A percentile compares a stretch with the other conserved stretches of the same genome.
phyloP scores from a whole-genome alignment of 257 asterid species.

The Vinca minor region DNA sequence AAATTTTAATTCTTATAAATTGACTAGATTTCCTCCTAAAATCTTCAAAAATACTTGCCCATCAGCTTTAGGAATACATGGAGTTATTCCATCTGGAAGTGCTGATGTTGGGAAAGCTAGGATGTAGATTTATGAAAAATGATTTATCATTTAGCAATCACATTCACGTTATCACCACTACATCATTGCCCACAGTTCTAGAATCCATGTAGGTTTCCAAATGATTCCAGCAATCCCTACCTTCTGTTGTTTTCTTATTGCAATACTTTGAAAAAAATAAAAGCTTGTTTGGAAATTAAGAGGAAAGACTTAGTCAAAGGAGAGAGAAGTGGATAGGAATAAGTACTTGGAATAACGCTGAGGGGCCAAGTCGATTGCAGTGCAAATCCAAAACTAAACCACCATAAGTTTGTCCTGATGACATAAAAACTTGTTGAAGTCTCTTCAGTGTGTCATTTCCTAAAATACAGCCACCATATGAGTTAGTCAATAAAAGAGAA shows the following conservation, averaged over 20 bases:
- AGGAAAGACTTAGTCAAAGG: not conserved
- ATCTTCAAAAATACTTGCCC: not conserved
- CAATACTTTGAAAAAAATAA: not conserved
- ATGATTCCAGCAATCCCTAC: no score
- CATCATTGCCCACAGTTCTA: not conserved
- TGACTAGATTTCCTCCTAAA: not conserved
- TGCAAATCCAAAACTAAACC: constrained; percentile 78
- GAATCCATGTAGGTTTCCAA: not conserved
- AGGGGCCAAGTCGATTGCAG: constrained; percentile 69
- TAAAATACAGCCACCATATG: constrained; percentile 25
- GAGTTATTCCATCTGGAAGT: not conserved
- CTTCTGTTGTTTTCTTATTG: not conserved
- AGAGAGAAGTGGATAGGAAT: constrained; percentile 1
- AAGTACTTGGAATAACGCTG: constrained; percentile 77
- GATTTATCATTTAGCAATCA: not conserved
- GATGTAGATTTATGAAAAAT: no score
- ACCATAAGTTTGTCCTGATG: constrained; percentile 74
- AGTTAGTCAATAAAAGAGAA: constrained; percentile 10
- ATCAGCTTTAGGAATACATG: not conserved
- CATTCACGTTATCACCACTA: not conserved
- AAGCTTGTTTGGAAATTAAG: not conserved
- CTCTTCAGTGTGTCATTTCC: constrained; percentile 76
- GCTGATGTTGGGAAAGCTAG: not conserved
- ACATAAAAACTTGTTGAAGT: constrained; percentile 60
- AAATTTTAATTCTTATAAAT: no score